phyloP scores from a whole-genome alignment of 169 alveolate genomes.

The Cryptosporidium sp. region DNA sequence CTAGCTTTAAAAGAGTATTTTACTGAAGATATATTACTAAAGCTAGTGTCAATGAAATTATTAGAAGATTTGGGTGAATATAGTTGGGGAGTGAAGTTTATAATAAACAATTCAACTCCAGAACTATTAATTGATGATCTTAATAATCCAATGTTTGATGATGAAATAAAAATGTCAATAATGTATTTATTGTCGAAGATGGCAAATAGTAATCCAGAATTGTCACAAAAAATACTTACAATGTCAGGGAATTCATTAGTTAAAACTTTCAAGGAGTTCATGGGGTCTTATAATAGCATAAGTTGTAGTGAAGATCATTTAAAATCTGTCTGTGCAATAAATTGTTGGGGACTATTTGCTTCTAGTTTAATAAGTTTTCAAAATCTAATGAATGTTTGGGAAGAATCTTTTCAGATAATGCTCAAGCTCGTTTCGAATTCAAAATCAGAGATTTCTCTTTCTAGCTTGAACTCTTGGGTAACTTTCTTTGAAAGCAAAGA shows the following conservation, averaged over 20 bases:
- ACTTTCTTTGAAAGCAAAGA: slow-evolving; percentile 42
- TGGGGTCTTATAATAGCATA: slow-evolving; percentile 30
- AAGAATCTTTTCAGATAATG: slow-evolving; percentile 13
- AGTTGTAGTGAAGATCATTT: not conserved
- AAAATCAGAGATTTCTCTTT: slow-evolving; percentile 57
- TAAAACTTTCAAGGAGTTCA: slow-evolving; percentile 18
- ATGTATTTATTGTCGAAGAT: slow-evolving; percentile 46
- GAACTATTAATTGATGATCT: slow-evolving; percentile 40
- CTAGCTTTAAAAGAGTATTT: slow-evolving; percentile 60
- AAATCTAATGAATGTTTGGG: slow-evolving; percentile 20
- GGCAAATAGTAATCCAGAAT: slow-evolving; percentile 45
- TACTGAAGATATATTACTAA: slow-evolving; percentile 52
- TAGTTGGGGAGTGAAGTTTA: slow-evolving; percentile 52
- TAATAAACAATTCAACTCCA: slow-evolving; percentile 55
- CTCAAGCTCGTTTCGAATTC: slow-evolving; percentile 28
- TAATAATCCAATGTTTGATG: slow-evolving; percentile 53
- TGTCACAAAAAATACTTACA: slow-evolving; percentile 20
- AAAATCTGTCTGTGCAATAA: slow-evolving; percentile 57
- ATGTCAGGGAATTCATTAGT: slow-evolving; percentile 24
- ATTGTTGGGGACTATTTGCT: slow-evolving; percentile 56
- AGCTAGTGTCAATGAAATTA: slow-evolving; percentile 49
- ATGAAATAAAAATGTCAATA: slow-evolving; percentile 57
- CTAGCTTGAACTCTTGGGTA: slow-evolving; percentile 59
- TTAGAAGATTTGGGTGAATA: slow-evolving; percentile 69
- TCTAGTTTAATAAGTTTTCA: slow-evolving; percentile 22